Evolutionary conservation across 2,329 filamentous ascomycete genomes (phyloP), one percentile per base, ranked within the genome.

Genomic region (Sarocladium brachiariae): DNA sequence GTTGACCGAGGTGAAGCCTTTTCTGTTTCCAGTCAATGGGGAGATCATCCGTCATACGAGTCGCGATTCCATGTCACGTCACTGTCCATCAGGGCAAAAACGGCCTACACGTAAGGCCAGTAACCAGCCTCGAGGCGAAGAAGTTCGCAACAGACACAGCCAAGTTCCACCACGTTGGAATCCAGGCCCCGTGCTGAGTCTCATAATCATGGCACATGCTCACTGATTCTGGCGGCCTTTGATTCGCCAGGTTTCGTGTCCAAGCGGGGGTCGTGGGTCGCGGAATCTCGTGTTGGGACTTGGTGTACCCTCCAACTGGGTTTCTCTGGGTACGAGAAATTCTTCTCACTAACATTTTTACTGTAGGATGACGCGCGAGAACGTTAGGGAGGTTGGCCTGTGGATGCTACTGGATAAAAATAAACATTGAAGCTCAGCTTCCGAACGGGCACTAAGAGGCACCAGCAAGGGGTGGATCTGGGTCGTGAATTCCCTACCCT

Each of bases 221-320:
- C 13, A 11, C n/a, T 47, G n/a, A 21, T 31, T 11, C 18, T 25
- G 10, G 14, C 24, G 11, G 25, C n/a, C 25, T 2, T 21, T 33
- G 43, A 47, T 47, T 47, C 16, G 43, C 25, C 25, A 9, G 43
- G 25, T 47, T 30, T 33, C 43, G 43, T 23, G 39, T 43, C 19
- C n/a, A 31, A 23, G 43, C n/a, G 39, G 39, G 39, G 39, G 10
- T 16, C 23, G 39, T 47, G 43, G 43, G 27, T 19, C 43, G 16
- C 19, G 43, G 43, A 47, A 47, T 47, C 43, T 47, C 43, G 43
- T 47, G 43, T 47, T 47, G 43, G 27, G n/a, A 43, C 21, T 21
- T 11, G 23, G 39, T 19, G 4, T 43, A 19, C 39, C 27, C 27
- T 30, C 27, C 27, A 30, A 7, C 27, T n/a, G n/a, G n/a, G n/a